phyloP scores from a whole-genome alignment of 2,329 filamentous ascomycete genomes.

The Arachnomyces sp. region DNA sequence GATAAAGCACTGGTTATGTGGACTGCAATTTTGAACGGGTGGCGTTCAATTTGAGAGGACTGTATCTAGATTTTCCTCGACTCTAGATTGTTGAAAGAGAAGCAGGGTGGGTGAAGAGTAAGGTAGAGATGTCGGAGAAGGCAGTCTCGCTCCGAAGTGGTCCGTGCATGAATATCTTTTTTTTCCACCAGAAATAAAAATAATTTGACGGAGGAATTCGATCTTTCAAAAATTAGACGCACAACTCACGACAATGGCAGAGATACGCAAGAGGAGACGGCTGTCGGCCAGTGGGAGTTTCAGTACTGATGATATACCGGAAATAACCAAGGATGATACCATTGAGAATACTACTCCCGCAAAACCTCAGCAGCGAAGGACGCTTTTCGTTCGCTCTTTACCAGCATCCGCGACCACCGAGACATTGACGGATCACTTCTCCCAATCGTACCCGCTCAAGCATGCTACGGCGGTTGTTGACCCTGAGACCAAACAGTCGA shows the following conservation, averaged over 20 bases:
- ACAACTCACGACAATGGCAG: slow-evolving; percentile 20
- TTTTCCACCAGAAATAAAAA: slow-evolving; percentile 24
- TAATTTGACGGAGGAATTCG: slow-evolving; percentile 10
- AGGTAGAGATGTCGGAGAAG: not conserved
- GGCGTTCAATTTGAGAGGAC: no score
- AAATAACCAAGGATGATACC: slow-evolving; percentile 17
- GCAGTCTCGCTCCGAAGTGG: no score
- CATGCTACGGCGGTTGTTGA: slow-evolving; percentile 91
- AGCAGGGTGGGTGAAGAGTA: no score
- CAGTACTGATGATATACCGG: slow-evolving; percentile 7
- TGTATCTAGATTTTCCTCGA: no score
- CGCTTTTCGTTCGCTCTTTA: slow-evolving; percentile 86
- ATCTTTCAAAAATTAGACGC: not conserved
- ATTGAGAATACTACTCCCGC: slow-evolving; percentile 15
- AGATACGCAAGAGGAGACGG: slow-evolving; percentile 29
- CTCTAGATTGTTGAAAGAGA: no score
- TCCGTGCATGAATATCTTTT: slow-evolving; percentile 7
- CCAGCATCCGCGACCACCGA: slow-evolving; percentile 72
- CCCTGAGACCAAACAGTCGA: slow-evolving; percentile 73
- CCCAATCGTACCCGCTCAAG: slow-evolving; percentile 87
- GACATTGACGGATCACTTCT: slow-evolving; percentile 78
- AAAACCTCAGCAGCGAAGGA: slow-evolving; percentile 42
- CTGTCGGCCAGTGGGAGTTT: slow-evolving; percentile 22
- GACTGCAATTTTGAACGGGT: no score
- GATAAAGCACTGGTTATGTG: not conserved